These are phyloP conservation scores for Neurospora sublineolata DNA, from an alignment of 495 filamentous ascomycete genomes.

Conservation along the genomic window DNA sequence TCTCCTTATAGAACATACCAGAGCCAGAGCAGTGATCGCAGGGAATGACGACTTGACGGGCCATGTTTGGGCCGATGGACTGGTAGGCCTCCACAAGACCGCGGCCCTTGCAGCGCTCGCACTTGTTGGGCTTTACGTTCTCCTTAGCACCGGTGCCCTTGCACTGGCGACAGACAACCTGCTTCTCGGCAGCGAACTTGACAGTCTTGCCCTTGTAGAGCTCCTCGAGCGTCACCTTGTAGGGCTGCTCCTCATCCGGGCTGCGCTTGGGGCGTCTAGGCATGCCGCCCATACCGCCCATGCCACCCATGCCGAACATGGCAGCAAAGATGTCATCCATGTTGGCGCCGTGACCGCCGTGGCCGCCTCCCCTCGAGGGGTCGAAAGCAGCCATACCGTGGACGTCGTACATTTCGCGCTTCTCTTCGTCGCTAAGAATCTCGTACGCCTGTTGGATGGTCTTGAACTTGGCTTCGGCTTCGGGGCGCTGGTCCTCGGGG, in stretches of 20 bases:
- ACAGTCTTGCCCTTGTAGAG: constrained; percentile 98
- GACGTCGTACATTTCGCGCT: constrained; percentile 79
- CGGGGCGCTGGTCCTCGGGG: constrained; percentile 67
- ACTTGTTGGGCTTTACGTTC: constrained; percentile 75
- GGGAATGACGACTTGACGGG: constrained; percentile 58
- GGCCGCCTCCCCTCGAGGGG: constrained; percentile 43
- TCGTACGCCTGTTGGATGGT: constrained; percentile 87
- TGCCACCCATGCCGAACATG: constrained; percentile 68
- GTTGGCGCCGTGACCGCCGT: constrained; percentile 60
- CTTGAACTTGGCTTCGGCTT: constrained; percentile 86
- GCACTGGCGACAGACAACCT: constrained; percentile 75
- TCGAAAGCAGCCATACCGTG: constrained; percentile 96
- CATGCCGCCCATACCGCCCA: constrained; percentile 47
- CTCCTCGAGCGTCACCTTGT: constrained; percentile 82
- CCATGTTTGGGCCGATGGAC: constrained; percentile 67
- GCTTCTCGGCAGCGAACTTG: constrained; percentile 87
- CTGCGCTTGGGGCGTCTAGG: constrained; percentile 57
- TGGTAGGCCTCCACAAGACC: constrained; percentile 63
- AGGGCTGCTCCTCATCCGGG: constrained; percentile 75
- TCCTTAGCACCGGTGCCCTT: constrained; percentile 87
- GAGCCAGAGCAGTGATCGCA: constrained; percentile 74
- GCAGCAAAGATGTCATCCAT: constrained; percentile 83
- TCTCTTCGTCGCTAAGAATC: constrained; percentile 92
- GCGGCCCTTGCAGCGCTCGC: constrained; percentile 67
- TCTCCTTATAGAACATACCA: constrained; percentile 77